Conservation (phyloP, 129 eudicot genomes). For the Sambucus nigra region DNA sequence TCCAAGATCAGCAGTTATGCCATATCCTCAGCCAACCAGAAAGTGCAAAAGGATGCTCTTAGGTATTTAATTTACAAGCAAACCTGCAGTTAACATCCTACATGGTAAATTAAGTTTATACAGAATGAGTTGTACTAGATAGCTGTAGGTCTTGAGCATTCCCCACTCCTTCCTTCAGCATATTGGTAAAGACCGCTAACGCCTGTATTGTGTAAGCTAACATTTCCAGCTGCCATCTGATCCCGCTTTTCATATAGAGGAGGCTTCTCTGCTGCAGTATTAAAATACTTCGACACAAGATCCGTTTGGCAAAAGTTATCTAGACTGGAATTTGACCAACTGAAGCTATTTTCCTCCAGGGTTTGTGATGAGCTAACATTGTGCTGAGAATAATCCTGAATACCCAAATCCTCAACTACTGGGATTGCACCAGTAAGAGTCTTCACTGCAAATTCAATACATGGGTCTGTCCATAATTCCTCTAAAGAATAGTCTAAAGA, state of each 20-base stretch:
- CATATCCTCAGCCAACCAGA: no score
- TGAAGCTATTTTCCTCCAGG: conserved; percentile 10
- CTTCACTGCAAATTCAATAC: conserved; percentile 67
- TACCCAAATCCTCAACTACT: conserved; percentile 21
- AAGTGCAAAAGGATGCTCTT: no score
- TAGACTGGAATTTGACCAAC: conserved; percentile 15
- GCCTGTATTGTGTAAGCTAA: conserved; percentile 17
- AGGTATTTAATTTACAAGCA: no score
- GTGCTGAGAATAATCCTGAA: conserved; percentile 25
- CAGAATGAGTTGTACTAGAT: no score
- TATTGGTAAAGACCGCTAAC: not conserved
- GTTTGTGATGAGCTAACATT: conserved; percentile 18
- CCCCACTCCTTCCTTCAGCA: conserved; percentile 21
- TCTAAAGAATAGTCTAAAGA: conserved; percentile 26
- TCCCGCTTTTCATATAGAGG: conserved; percentile 1
- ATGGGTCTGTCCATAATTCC: conserved; percentile 57
- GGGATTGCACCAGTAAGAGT: conserved; percentile 69
- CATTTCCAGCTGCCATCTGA: conserved; percentile 4
- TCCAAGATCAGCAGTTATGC: no score
- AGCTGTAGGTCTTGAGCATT: conserved; percentile 27
- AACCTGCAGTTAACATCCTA: no score
- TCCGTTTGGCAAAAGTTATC: conserved; percentile 23
- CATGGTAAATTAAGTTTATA: no score
- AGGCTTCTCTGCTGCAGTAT: conserved; percentile 10
- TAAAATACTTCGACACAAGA: conserved; percentile 16